Percentiles rank a stretch among this genome's conserved stretches.
These are phyloP conservation scores for Cladosporium sp. DNA, from an alignment of 2,329 filamentous ascomycete species.

Conservation along the genomic window DNA sequence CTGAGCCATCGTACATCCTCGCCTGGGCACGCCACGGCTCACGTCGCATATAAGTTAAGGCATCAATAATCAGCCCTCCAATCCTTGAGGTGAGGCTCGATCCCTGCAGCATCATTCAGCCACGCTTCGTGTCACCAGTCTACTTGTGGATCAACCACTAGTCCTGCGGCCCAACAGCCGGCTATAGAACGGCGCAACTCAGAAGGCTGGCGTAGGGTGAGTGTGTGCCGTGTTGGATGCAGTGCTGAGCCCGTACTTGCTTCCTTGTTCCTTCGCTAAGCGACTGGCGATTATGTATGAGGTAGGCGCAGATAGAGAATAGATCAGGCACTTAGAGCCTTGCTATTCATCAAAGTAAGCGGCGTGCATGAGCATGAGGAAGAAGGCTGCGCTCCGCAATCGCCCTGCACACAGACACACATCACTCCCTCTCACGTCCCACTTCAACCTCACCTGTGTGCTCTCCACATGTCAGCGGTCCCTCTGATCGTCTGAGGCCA, in stretches of 20 bases:
- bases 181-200: constrained; percentile 1
- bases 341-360: neutral
- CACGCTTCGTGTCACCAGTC: constrained; percentile 9
- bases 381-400: neutral
- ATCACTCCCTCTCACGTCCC: neutral
- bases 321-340: constrained; percentile 1
- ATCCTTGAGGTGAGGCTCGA: constrained; percentile 7
- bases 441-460: constrained; percentile 9
- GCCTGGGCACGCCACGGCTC: constrained; percentile 3
- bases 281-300: neutral
- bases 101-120: neutral
- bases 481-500: constrained; percentile 2
- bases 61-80: constrained; percentile 13
- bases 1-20: neutral
- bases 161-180: constrained; percentile 9
- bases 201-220: neutral
- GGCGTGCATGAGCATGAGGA: neutral
- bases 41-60: constrained; percentile 9
- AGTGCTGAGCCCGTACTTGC: neutral
- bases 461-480: constrained; percentile 8
- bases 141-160: constrained; percentile 8
- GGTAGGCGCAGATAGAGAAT: neutral
- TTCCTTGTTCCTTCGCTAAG: neutral
- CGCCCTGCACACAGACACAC: neutral
- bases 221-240: neutral